Percentiles rank a stretch among this genome's conserved stretches.
Evolutionary conservation across 345 rosid genomes (phyloP).

Genomic region (Linum usitatissimum): DNA sequence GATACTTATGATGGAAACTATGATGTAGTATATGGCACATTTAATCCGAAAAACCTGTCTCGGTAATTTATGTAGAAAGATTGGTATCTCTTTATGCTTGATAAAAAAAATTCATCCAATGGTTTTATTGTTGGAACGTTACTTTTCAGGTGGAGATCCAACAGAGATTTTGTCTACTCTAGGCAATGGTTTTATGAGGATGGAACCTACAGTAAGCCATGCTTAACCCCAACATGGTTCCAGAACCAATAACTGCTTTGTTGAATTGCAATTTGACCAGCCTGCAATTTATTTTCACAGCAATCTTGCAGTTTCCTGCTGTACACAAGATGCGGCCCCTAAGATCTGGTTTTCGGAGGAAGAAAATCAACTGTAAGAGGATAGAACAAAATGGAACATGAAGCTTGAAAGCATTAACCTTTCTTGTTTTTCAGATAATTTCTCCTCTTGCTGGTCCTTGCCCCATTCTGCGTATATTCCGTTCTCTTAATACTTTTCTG

Average conservation of each 20-base stretch:
- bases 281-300: constrained; percentile 32
- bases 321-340: constrained; percentile 61
- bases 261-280: constrained; percentile 7
- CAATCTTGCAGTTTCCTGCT: constrained; percentile 87
- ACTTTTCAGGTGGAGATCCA: constrained; percentile 75
- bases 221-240: background rate
- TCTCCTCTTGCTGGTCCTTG: too few species aligned
- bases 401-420: background rate
- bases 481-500: background rate
- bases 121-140: constrained; percentile 12
- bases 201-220: constrained; percentile 82
- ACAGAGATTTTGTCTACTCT: constrained; percentile 86
- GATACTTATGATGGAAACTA: constrained; percentile 86
- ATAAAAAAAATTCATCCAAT: background rate
- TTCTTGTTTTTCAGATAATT: background rate
- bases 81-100: background rate
- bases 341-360: constrained; percentile 77
- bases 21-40: constrained; percentile 75
- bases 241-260: background rate
- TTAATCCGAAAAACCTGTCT: constrained; percentile 67
- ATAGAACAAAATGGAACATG: constrained; percentile 6
- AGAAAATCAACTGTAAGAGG: constrained; percentile 62
- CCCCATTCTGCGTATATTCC: constrained; percentile 16
- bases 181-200: constrained; percentile 96
- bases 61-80: constrained; percentile 23